Percentiles rank a stretch among this genome's conserved stretches.
phyloP scores from a whole-genome alignment of 305 asterid genomes.

The Andrographis paniculata region DNA sequence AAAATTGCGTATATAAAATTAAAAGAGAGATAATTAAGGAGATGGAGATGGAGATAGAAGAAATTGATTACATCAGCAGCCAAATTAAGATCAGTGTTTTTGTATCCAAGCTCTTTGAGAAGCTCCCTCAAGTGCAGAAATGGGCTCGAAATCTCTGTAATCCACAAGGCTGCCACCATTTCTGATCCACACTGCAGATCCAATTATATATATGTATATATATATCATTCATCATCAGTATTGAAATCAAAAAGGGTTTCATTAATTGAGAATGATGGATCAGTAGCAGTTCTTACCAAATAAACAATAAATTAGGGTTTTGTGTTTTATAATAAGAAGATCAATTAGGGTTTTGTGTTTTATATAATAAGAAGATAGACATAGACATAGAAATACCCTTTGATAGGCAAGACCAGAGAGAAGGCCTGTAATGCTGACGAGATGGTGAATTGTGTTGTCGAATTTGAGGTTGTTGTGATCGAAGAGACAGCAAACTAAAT shows the following conservation, averaged over 20 bases:
- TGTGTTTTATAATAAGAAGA: too few relatives aligned
- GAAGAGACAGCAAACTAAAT: conserved; percentile 52
- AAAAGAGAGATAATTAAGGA: too few relatives aligned
- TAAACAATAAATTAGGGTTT: too few relatives aligned
- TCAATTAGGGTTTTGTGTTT: too few relatives aligned
- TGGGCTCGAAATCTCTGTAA: conserved; percentile 84
- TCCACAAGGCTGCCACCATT: conserved; percentile 67
- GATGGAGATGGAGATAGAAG: too few relatives aligned
- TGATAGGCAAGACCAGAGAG: conserved; percentile 62
- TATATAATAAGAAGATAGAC: too few relatives aligned
- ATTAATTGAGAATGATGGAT: neutral
- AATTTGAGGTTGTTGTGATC: conserved; percentile 39
- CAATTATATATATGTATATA: too few relatives aligned
- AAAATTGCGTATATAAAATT: neutral
- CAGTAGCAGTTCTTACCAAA: too few relatives aligned
- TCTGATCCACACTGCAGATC: conserved; percentile 85
- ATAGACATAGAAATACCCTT: conserved; percentile 33
- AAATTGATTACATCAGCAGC: conserved; percentile 59
- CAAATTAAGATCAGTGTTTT: conserved; percentile 57
- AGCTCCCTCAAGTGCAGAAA: conserved; percentile 72
- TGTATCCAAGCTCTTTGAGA: conserved; percentile 75
- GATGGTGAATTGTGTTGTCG: conserved; percentile 62
- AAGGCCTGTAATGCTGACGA: conserved; percentile 62
- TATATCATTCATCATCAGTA: neutral
- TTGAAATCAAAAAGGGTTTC: neutral